Conservation (phyloP, 768 basidiomycete species). For the Pholiota conissans region DNA sequence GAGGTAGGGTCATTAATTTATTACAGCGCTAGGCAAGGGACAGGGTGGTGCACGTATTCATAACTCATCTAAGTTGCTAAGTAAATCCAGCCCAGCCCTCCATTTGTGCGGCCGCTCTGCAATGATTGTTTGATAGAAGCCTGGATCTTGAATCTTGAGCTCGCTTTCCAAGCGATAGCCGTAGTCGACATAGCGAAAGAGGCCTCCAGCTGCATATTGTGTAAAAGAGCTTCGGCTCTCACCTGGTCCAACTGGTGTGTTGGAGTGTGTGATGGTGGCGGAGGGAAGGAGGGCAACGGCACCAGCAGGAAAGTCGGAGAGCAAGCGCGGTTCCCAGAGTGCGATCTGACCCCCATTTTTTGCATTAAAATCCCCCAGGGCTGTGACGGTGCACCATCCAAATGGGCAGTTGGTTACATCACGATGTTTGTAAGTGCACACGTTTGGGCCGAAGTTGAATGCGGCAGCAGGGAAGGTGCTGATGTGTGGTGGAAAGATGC, state of each 20-base stretch:
- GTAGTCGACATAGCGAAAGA: constrained; percentile 9
- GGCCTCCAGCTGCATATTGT: constrained; percentile 8
- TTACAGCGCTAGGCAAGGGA: background rate
- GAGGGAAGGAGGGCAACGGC: constrained; percentile 10
- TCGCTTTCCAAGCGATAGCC: background rate
- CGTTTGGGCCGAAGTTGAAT: background rate
- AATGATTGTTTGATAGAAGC: background rate
- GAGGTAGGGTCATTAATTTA: background rate
- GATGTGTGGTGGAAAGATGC: constrained; percentile 1
- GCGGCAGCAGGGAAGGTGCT: background rate
- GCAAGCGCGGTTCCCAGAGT: background rate
- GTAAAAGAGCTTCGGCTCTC: constrained; percentile 4
- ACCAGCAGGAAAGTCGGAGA: constrained; percentile 11
- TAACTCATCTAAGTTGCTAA: background rate
- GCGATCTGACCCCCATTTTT: background rate
- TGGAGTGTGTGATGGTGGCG: constrained; percentile 9
- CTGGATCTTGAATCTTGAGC: background rate
- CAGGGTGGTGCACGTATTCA: background rate
- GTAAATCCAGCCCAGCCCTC: background rate
- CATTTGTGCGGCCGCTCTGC: background rate
- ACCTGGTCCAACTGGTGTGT: background rate
- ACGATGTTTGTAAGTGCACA: background rate
- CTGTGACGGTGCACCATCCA: background rate
- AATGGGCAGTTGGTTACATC: constrained; percentile 4
- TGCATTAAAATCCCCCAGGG: background rate